Evolutionary conservation across 768 basidiomycete genomes (phyloP).

Genomic region (Glaciozyma antarctica): DNA sequence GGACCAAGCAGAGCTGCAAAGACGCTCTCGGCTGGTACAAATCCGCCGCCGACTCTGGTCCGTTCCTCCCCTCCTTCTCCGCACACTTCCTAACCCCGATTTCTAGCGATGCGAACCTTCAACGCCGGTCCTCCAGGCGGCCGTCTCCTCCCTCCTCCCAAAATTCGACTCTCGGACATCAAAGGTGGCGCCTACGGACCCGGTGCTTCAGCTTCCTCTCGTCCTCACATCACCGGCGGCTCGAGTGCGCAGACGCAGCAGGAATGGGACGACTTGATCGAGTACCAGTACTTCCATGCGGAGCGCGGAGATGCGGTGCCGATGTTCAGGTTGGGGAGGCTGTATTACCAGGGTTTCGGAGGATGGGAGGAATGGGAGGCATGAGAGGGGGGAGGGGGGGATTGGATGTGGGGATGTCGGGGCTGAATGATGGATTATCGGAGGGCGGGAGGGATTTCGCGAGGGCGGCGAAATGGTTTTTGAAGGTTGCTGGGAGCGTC

Average conservation of each 20-base stretch:
- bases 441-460: slow-evolving; percentile 70
- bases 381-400: slow-evolving; percentile 52
- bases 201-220: slow-evolving; percentile 86
- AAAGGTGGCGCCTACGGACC: slow-evolving; percentile 89
- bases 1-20: slow-evolving; percentile 75
- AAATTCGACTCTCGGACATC: slow-evolving; percentile 76
- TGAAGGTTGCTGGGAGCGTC: slow-evolving; percentile 65
- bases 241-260: slow-evolving; percentile 58
- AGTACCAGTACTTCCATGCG: slow-evolving; percentile 66
- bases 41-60: slow-evolving; percentile 73
- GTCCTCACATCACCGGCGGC: slow-evolving; percentile 83
- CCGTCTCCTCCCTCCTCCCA: slow-evolving; percentile 66
- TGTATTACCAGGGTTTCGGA: slow-evolving; percentile 91
- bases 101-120: slow-evolving; percentile 64
- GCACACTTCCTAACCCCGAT: slow-evolving; percentile 4
- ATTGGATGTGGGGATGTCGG: slow-evolving; percentile 66
- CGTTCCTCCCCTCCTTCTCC: slow-evolving; percentile 2
- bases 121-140: slow-evolving; percentile 84
- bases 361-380: slow-evolving; percentile 68
- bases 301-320: slow-evolving; percentile 82
- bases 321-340: slow-evolving; percentile 84
- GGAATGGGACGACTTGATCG: slow-evolving; percentile 34
- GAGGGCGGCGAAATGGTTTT: slow-evolving; percentile 72
- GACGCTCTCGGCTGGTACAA: slow-evolving; percentile 82
- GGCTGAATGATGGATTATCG: slow-evolving; percentile 35